phyloP scores from a whole-genome alignment of 2,329 filamentous ascomycete species.

The Talaromyces rugulosus region DNA sequence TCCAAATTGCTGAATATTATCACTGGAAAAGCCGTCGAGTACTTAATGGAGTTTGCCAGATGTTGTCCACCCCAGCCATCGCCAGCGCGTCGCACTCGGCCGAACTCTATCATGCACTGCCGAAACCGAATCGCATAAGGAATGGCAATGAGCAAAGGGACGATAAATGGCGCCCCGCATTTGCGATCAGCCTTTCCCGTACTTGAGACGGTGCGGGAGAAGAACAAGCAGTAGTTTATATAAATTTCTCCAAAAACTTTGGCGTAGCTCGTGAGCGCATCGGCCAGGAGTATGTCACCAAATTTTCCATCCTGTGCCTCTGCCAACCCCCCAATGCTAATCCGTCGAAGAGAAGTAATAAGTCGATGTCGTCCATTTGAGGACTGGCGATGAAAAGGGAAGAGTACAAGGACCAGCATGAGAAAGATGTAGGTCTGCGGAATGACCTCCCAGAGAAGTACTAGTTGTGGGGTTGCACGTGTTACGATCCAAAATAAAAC shows the following conservation, averaged over 20 bases:
- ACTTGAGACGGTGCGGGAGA: conserved; percentile 64
- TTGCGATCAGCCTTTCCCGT: conserved; percentile 75
- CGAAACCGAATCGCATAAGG: conserved; percentile 83
- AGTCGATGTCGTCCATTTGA: conserved; percentile 70
- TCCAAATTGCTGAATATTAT: conserved; percentile 75
- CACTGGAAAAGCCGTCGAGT: conserved; percentile 89
- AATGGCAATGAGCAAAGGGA: conserved; percentile 78
- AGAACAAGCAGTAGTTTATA: conserved; percentile 87
- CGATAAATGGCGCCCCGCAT: conserved; percentile 73
- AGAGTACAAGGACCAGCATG: conserved; percentile 65
- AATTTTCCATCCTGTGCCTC: conserved; percentile 87
- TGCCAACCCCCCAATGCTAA: conserved; percentile 80
- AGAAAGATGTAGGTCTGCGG: conserved; percentile 78
- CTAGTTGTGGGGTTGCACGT: conserved; percentile 62
- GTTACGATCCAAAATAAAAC: conserved; percentile 81
- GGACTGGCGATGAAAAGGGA: conserved; percentile 67
- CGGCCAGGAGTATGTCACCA: conserved; percentile 86
- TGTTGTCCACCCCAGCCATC: conserved; percentile 78
- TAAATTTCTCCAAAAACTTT: conserved; percentile 89
- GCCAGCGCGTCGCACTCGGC: conserved; percentile 59
- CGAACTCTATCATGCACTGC: conserved; percentile 87
- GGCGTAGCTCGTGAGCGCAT: conserved; percentile 91
- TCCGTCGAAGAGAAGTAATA: conserved; percentile 68
- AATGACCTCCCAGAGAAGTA: conserved; percentile 76
- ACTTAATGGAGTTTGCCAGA: conserved; percentile 90